Base-by-base conservation (phyloP, 768 basidiomycete species). In the Lactarius pseudohatsudake region DNA sequence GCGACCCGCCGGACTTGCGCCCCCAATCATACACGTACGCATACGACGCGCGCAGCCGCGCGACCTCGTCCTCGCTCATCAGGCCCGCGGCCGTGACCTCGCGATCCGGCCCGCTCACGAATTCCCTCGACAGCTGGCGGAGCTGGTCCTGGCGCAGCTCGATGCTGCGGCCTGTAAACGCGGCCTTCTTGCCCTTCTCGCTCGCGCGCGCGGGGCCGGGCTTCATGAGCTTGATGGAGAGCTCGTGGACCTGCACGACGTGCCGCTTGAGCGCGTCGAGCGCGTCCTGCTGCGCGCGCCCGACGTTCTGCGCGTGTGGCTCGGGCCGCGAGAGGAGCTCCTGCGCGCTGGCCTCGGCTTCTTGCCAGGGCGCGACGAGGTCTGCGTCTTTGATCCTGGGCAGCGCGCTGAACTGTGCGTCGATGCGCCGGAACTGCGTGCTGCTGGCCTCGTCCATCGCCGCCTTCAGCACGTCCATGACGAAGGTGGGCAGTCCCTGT, bases 121-220 rank as follows among this genome's bases (percentile, higher is more conserved):
- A 85, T n/a, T 73, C 69, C 57, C 73, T 72, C 1, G 85, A 84
- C 34, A 83, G 69, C 4, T 65, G 57, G 20, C 85, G 80, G 6
- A 85, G 72, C 13, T 74, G 70, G 65, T 86, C 83, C 67, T 86
- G 85, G 8, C 85, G 78, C 11, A 58, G 57, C 69, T 82, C 79
- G 59, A 86, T 85, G 1, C 74, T 71, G 7, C 74, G 72, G 0
- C 67, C 66, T 2, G 81, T 80, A 70, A 85, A 84, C 28, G n/a
- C 40, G 47, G 32, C 1, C 26, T 53, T 53, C 22, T 53, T 53
- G 0, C 26, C 50, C 50, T 53, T 53, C 50, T 26, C 26, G 9
- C 60, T n/a, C 4, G 10, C 38, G 38, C 36, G 34, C 34, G 34
- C 28, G 28, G 15, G 3, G 36, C 38, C 9, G 28, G 28, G 55